Evolutionary conservation across 768 basidiomycete species (phyloP), one percentile per base, ranked within the genome.

Genomic region (Rubroboletus pulcherrimus): DNA sequence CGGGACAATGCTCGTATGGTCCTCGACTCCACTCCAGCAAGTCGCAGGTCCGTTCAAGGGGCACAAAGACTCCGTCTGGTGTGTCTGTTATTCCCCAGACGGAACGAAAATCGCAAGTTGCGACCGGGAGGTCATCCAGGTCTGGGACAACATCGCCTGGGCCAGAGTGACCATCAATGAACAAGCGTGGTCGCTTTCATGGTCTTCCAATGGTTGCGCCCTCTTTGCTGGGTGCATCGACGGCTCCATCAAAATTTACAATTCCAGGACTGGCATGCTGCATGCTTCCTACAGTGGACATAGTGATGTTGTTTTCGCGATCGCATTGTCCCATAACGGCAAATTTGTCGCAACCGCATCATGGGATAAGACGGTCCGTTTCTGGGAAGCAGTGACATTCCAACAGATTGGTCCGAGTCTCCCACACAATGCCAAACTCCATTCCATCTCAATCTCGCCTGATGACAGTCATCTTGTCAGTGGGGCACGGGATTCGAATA

Each of bases 321-420:
- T 71, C 19, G 46, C n/a, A 0, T 14, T 66, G 31, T 69, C 67
- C 10, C 60, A 49, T 29, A 49, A 56, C 14, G 40, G 48, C 30
- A 59, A 52, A 9, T 68, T 66, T 38, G 11, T 71, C 33, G 69
- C 59, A 5, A 71, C 69, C 7, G 69, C 60, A 1, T 72, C 69
- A 5, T 57, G 49, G 59, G 70, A 71, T 21, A 63, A 48, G 21
- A 72, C 69, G 2, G 54, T 69, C 21, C 59, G 70, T 40, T 49
- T 72, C 29, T 72, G 69, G 67, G 65, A 68, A 39, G 51, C 55
- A 0, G 40, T 21, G 21, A 60, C 66, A 2, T 55, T 60, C 21
- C 56, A 59, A 21, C 66, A 57, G 45, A 31, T 63, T 5, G 63
- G 58, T 12, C 63, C 63, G 2, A 26, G 4, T 15, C 66, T 66